These are phyloP conservation scores for Penicillium frequentans DNA, from an alignment of 2,329 filamentous ascomycete genomes.

Conservation along the genomic window DNA sequence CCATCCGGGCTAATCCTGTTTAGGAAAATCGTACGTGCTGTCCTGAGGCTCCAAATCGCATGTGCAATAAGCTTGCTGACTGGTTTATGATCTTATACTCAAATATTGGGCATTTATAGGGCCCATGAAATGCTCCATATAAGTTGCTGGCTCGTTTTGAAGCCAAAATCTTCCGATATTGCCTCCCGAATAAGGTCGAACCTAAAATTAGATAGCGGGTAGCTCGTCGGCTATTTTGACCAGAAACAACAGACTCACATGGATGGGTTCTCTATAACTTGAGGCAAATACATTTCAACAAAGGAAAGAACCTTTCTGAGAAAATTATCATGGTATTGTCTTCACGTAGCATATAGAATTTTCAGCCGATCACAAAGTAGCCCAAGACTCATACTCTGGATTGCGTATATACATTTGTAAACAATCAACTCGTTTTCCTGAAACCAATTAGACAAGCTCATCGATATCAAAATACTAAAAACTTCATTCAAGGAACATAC, in stretches of 20 bases:
- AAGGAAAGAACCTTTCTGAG: background rate
- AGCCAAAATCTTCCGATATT: too few relatives aligned
- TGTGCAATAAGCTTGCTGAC: background rate
- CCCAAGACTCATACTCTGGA: background rate
- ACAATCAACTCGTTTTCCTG: background rate
- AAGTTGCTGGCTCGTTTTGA: too few relatives aligned
- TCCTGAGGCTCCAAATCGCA: background rate
- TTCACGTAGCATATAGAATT: background rate
- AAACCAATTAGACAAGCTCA: background rate
- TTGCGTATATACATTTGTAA: background rate
- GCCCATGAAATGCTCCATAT: too few relatives aligned
- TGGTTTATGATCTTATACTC: too few relatives aligned
- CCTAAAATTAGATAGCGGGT: background rate
- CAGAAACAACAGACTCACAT: background rate
- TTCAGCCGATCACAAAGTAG: background rate
- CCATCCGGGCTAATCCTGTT: background rate
- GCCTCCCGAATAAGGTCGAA: background rate
- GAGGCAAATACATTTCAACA: background rate
- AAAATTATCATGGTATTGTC: background rate
- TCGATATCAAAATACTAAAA: too few relatives aligned
- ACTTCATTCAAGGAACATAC: too few relatives aligned
- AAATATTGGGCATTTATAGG: too few relatives aligned
- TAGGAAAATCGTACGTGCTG: background rate
- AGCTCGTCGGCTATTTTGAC: background rate
- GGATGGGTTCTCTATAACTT: background rate